phyloP scores from a whole-genome alignment of 73 alveolate genomes.

The Paramecium sexaurelia region DNA sequence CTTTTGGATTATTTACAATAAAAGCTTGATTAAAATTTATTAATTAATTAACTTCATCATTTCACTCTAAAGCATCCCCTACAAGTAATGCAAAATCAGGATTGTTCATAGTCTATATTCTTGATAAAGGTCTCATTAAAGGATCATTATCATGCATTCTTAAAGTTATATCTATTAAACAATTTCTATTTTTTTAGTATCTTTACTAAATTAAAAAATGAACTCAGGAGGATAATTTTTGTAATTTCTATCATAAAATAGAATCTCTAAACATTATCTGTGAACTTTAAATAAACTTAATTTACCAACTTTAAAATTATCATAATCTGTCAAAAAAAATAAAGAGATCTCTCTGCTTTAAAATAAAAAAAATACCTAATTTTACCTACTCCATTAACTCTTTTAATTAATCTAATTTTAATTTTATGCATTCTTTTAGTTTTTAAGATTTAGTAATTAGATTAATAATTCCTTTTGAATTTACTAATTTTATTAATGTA shows the following conservation, averaged over 20 bases:
- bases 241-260: slow-evolving; percentile 98
- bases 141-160: slow-evolving; percentile 99
- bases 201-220: slow-evolving; percentile 94
- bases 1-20: slow-evolving; percentile 89
- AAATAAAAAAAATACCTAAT: slow-evolving; percentile 95
- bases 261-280: slow-evolving; percentile 92
- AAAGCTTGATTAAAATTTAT: slow-evolving; percentile 93
- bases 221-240: slow-evolving; percentile 96
- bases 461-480: slow-evolving; percentile 96
- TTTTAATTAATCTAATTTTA: slow-evolving; percentile 91
- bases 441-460: slow-evolving; percentile 94
- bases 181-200: slow-evolving; percentile 96
- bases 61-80: slow-evolving; percentile 99
- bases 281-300: slow-evolving; percentile 98
- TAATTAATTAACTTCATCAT: slow-evolving; percentile 99
- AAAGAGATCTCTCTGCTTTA: slow-evolving; percentile 84
- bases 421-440: slow-evolving; percentile 92
- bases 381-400: slow-evolving; percentile 99
- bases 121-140: slow-evolving; percentile 98
- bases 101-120: slow-evolving; percentile 94
- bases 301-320: slow-evolving; percentile 99
- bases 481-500: slow-evolving; percentile 87
- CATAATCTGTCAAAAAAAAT: slow-evolving; percentile 99
- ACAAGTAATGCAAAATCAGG: slow-evolving; percentile 98
- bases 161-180: slow-evolving; percentile 99